Evolutionary conservation across 2,329 filamentous ascomycete species (phyloP).

Genomic region (Monosporascus sp.): DNA sequence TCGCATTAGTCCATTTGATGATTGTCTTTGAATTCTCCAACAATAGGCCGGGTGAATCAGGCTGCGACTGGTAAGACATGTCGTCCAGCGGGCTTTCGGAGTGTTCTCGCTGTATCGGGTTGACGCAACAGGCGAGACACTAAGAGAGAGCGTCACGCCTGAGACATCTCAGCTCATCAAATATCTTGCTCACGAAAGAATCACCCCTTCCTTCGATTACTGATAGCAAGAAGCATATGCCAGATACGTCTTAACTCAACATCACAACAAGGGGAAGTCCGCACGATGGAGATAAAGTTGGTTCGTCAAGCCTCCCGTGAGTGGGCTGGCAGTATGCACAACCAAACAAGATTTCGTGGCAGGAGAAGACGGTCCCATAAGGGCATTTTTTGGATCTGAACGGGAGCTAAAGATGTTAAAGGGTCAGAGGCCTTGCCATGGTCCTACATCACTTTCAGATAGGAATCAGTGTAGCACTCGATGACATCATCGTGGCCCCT

Average conservation of each 20-base stretch:
- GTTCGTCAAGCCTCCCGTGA: neutral
- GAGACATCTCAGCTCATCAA: constrained; percentile 8
- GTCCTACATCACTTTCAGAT: neutral
- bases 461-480: neutral
- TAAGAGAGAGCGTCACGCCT: neutral
- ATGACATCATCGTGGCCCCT: neutral
- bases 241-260: neutral
- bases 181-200: neutral
- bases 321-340: neutral
- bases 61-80: neutral
- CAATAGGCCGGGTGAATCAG: neutral
- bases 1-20: neutral
- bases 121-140: neutral
- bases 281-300: neutral
- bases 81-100: neutral
- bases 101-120: neutral
- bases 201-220: too few relatives aligned
- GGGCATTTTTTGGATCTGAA: neutral
- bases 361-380: neutral
- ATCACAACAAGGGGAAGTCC: neutral
- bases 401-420: neutral
- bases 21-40: neutral
- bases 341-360: neutral
- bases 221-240: neutral
- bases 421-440: neutral